Percentiles rank a stretch among this genome's conserved stretches.
Conservation (phyloP, 805 yeast species). For the Candida ovalis region DNA sequence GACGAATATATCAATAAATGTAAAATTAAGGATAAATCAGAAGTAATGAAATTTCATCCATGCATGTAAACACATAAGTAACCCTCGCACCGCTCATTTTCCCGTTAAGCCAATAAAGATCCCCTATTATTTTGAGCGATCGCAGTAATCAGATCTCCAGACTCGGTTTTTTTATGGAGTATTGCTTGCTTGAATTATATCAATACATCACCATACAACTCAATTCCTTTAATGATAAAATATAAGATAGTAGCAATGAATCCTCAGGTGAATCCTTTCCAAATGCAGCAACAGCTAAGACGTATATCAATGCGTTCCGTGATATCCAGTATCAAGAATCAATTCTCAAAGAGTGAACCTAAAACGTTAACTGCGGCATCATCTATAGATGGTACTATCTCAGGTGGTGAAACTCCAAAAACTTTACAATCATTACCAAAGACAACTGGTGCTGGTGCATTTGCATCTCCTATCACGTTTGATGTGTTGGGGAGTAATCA, state of each 20-base stretch:
- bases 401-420: background rate
- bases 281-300: slow-evolving; percentile 8
- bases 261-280: background rate
- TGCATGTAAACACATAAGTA: background rate
- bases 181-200: background rate
- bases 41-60: too few relatives aligned
- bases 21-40: too few relatives aligned
- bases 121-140: background rate
- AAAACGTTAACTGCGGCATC: slow-evolving; percentile 3
- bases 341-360: slow-evolving; percentile 1
- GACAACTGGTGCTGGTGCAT: slow-evolving; percentile 45
- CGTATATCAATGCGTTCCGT: slow-evolving; percentile 17
- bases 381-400: slow-evolving; percentile 1
- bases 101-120: background rate
- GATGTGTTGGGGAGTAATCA: slow-evolving; percentile 38
- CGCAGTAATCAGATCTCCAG: background rate
- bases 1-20: background rate
- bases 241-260: background rate
- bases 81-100: background rate
- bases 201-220: background rate
- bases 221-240: background rate
- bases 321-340: slow-evolving; percentile 7
- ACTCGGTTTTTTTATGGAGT: background rate
- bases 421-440: slow-evolving; percentile 29
- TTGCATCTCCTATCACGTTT: slow-evolving; percentile 40